A percentile compares a stretch with the other conserved stretches of the same genome.
Evolutionary conservation across 1,139 yeast genomes (phyloP).

Genomic region (Diutina rugosa): DNA sequence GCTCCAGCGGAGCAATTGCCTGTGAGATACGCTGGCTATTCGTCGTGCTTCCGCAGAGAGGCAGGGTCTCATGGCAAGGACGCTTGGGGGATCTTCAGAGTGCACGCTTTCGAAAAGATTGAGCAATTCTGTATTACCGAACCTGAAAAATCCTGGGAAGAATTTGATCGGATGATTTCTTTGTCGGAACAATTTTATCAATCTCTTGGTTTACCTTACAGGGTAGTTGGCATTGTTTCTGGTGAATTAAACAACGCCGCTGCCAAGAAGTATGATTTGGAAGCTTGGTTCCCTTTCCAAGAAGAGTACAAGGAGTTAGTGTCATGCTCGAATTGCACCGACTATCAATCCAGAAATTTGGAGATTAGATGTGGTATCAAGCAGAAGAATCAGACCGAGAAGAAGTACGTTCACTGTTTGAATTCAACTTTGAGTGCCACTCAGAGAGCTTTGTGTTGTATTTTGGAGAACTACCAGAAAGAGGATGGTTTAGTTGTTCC

Average conservation of each 20-base stretch:
- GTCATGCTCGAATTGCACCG: slow-evolving; percentile 98
- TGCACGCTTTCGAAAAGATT: slow-evolving; percentile 94
- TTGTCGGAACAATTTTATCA: slow-evolving; percentile 88
- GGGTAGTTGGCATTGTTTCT: slow-evolving; percentile 95
- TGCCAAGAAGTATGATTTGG: slow-evolving; percentile 95
- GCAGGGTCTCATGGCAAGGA: slow-evolving; percentile 99
- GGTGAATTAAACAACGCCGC: slow-evolving; percentile 99
- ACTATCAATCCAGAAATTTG: slow-evolving; percentile 94
- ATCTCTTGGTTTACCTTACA: slow-evolving; percentile 84
- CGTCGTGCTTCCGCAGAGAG: slow-evolving; percentile 98
- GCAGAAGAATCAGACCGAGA: slow-evolving; percentile 88
- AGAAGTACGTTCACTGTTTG: slow-evolving; percentile 96
- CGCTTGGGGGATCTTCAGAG: slow-evolving; percentile 99
- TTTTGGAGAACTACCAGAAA: slow-evolving; percentile 93
- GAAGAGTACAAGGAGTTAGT: slow-evolving; percentile 96
- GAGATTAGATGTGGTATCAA: slow-evolving; percentile 98
- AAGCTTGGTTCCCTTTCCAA: slow-evolving; percentile 99
- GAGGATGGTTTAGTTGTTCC: slow-evolving; percentile 92
- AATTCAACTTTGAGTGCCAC: slow-evolving; percentile 97
- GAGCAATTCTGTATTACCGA: slow-evolving; percentile 94
- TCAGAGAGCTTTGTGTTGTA: slow-evolving; percentile 94
- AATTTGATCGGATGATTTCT: slow-evolving; percentile 90
- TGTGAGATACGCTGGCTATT: slow-evolving; percentile 90
- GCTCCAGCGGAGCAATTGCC: slow-evolving; percentile 96
- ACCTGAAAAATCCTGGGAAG: slow-evolving; percentile 97